phyloP scores from a whole-genome alignment of 345 rosid genomes.

The Eucalyptus curtisii region DNA sequence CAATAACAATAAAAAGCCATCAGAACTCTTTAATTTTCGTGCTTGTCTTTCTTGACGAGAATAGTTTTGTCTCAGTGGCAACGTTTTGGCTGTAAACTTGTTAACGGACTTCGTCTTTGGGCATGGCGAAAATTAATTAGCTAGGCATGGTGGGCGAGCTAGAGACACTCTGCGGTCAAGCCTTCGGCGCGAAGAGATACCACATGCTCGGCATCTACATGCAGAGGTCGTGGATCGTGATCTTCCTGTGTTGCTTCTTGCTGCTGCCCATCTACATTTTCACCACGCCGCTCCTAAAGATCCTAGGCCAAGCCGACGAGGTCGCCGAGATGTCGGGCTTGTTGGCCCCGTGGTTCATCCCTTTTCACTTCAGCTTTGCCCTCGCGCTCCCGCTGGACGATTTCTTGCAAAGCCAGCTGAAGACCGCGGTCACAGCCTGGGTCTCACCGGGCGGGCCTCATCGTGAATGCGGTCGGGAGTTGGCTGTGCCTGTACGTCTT shows the following conservation, averaged over 20 bases:
- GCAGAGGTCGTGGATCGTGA: constrained; percentile 4
- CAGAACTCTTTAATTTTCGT: too few relatives aligned
- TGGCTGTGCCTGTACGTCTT: constrained; percentile 10
- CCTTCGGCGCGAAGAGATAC: constrained; percentile 1
- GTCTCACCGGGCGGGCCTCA: constrained; percentile 4
- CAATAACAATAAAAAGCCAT: too few relatives aligned
- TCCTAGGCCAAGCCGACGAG: constrained; percentile 14
- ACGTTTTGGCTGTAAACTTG: too few relatives aligned
- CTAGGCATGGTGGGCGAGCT: constrained; percentile 8
- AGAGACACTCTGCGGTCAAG: constrained; percentile 4
- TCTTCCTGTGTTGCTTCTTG: not conserved
- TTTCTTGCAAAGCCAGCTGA: constrained; percentile 25
- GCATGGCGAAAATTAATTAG: not conserved
- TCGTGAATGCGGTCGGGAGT: not conserved
- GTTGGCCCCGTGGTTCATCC: constrained; percentile 17
- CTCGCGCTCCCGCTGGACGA: constrained; percentile 16
- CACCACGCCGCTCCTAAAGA: not conserved
- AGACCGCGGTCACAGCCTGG: constrained; percentile 19
- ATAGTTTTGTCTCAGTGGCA: too few relatives aligned
- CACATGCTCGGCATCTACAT: constrained; percentile 2
- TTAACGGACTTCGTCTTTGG: too few relatives aligned
- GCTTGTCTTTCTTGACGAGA: too few relatives aligned
- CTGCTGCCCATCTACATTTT: constrained; percentile 1
- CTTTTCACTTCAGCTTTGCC: constrained; percentile 27
- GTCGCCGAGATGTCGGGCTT: constrained; percentile 13